These are phyloP conservation scores for Trichoderma erinaceum DNA, from an alignment of 495 filamentous ascomycete genomes.

Conservation along the genomic window DNA sequence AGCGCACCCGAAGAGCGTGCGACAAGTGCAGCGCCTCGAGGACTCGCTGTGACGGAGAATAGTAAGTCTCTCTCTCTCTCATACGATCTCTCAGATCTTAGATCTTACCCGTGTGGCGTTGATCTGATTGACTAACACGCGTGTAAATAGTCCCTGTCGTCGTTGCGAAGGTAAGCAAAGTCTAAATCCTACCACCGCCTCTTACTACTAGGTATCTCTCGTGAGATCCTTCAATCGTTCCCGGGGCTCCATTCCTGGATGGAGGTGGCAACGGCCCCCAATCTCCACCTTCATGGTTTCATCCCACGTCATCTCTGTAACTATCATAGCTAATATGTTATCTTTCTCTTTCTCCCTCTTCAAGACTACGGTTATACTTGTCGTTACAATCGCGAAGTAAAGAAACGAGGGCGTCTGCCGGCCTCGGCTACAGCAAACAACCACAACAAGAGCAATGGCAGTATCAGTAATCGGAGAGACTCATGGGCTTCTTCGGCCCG, in stretches of 20 bases:
- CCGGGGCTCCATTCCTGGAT: not conserved
- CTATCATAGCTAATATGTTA: not conserved
- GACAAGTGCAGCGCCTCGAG: slow-evolving; percentile 19
- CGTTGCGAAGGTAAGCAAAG: slow-evolving; percentile 17
- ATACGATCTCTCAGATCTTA: not conserved
- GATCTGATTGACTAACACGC: not conserved
- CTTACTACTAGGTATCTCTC: not conserved
- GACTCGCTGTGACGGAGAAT: slow-evolving; percentile 17
- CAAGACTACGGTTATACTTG: slow-evolving; percentile 18
- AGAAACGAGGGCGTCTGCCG: slow-evolving; percentile 18
- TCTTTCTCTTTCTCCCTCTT: too few relatives aligned
- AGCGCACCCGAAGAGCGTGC: slow-evolving; percentile 18
- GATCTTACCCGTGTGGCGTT: not conserved
- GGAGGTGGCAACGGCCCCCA: not conserved
- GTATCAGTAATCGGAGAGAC: not conserved
- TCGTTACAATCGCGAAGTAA: slow-evolving; percentile 18
- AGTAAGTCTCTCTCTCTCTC: slow-evolving; percentile 8
- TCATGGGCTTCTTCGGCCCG: not conserved
- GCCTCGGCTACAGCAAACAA: not conserved
- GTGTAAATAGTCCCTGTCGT: slow-evolving; percentile 2
- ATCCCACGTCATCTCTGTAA: not conserved
- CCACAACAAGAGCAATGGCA: not conserved
- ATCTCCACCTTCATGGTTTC: not conserved
- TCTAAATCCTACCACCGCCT: not conserved
- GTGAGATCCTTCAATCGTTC: not conserved